Evolutionary conservation across 257 asterid species (phyloP).

Genomic region (Solanum microdontum): DNA sequence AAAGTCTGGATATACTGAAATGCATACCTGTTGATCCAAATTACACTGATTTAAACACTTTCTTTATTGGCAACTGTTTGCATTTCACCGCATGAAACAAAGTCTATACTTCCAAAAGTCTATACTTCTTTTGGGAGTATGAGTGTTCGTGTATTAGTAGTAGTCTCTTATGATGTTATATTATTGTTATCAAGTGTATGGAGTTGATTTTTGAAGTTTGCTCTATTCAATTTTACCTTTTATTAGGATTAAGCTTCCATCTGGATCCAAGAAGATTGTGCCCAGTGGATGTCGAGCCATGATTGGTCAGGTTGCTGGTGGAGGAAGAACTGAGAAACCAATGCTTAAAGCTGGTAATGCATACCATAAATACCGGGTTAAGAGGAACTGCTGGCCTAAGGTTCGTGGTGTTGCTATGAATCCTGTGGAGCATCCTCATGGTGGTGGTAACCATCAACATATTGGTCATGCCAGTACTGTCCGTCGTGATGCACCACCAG

Average conservation of each 20-base stretch:
- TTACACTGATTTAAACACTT: too few species aligned
- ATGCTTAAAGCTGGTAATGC: conserved; percentile 46
- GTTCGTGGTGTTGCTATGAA: conserved; percentile 52
- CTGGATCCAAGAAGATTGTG: conserved; percentile 47
- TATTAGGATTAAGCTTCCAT: conserved; percentile 38
- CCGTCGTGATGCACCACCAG: conserved; percentile 9
- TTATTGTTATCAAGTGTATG: neutral
- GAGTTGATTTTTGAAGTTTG: neutral
- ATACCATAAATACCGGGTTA: conserved; percentile 14
- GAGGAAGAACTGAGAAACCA: conserved; percentile 50
- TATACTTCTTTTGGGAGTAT: neutral
- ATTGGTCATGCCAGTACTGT: neutral
- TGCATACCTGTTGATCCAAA: too few species aligned
- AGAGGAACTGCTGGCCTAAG: conserved; percentile 59
- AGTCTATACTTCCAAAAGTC: neutral
- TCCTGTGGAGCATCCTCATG: conserved; percentile 3
- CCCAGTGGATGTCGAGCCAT: conserved; percentile 49
- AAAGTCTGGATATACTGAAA: neutral
- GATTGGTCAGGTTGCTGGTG: conserved; percentile 45
- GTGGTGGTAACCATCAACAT: conserved; percentile 5
- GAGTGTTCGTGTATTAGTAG: neutral
- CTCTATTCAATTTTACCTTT: neutral
- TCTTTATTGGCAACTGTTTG: too few species aligned
- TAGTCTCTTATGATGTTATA: neutral
- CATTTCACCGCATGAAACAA: neutral